A percentile compares a stretch with the other conserved stretches of the same genome.
Evolutionary conservation across 106 monocot species (phyloP).

Genomic region (Agapanthus africanus): DNA sequence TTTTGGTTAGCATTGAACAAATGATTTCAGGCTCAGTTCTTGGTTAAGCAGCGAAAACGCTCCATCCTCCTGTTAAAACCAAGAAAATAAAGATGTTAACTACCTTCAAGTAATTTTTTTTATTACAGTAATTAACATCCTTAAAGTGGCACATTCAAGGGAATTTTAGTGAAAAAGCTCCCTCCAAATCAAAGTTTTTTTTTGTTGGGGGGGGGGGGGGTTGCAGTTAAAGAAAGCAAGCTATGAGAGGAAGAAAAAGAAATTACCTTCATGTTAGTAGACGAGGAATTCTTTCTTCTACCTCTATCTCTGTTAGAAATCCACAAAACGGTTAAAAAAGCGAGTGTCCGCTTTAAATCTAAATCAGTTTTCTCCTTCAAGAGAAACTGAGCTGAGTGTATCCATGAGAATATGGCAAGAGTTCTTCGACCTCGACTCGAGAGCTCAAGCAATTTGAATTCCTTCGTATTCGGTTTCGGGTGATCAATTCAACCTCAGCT

Average conservation of each 20-base stretch:
- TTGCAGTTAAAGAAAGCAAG: no score
- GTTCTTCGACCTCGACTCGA: conserved; percentile 61
- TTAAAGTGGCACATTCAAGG: no score
- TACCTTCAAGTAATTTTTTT: no score
- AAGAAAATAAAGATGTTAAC: not conserved
- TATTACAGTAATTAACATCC: no score
- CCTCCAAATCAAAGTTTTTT: no score
- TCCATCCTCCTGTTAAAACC: not conserved
- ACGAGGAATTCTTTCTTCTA: no score
- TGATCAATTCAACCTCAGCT: conserved; percentile 59
- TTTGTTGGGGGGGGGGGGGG: no score
- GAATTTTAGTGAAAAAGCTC: no score
- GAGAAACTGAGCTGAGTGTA: conserved; percentile 48
- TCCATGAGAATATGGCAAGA: conserved; percentile 48
- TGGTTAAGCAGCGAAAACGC: not conserved
- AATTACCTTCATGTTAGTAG: not conserved
- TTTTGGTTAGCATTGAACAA: not conserved
- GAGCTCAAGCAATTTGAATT: conserved; percentile 32
- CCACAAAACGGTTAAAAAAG: not conserved
- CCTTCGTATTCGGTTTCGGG: conserved; percentile 25
- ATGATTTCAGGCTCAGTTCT: conserved; percentile 4
- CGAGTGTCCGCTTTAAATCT: not conserved
- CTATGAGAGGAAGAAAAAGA: no score
- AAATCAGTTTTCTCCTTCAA: conserved; percentile 9
- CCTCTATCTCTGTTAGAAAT: no score